Evolutionary conservation across 768 basidiomycete genomes (phyloP).

Genomic region (Termitomyces heimii): DNA sequence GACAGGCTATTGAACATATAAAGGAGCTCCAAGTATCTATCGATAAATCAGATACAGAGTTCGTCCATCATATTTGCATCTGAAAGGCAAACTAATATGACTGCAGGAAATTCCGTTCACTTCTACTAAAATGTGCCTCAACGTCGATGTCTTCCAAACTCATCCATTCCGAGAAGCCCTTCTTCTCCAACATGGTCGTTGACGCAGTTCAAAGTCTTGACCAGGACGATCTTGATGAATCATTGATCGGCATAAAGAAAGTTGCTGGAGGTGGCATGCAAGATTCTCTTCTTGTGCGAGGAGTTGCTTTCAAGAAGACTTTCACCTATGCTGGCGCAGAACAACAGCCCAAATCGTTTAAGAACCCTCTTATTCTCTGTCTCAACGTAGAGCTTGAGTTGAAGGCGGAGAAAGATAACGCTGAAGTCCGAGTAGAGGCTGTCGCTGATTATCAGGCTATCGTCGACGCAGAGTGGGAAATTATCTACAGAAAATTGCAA

Average conservation of each 20-base stretch:
- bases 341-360: slow-evolving; percentile 94
- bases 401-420: slow-evolving; percentile 99
- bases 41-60: slow-evolving; percentile 89
- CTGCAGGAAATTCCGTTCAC: slow-evolving; percentile 81
- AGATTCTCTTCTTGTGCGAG: slow-evolving; percentile 83
- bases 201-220: slow-evolving; percentile 93
- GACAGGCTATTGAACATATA: slow-evolving; percentile 78
- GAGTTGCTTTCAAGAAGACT: slow-evolving; percentile 99
- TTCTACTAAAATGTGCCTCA: slow-evolving; percentile 92
- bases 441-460: slow-evolving; percentile 99
- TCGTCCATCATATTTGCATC: slow-evolving; percentile 23
- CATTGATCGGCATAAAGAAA: slow-evolving; percentile 95
- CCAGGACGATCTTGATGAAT: slow-evolving; percentile 91
- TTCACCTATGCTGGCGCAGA: slow-evolving; percentile 99
- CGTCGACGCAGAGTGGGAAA: slow-evolving; percentile 99
- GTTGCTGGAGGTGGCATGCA: slow-evolving; percentile 97
- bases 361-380: slow-evolving; percentile 83
- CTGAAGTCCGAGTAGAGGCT: slow-evolving; percentile 94
- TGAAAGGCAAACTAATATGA: slow-evolving; percentile 13
- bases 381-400: slow-evolving; percentile 97
- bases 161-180: slow-evolving; percentile 97
- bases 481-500: slow-evolving; percentile 95
- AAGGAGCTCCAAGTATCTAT: slow-evolving; percentile 86
- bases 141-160: slow-evolving; percentile 99
- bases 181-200: slow-evolving; percentile 98